Base-by-base conservation (phyloP, 805 yeast genomes). In the Torulaspora franciscae region DNA sequence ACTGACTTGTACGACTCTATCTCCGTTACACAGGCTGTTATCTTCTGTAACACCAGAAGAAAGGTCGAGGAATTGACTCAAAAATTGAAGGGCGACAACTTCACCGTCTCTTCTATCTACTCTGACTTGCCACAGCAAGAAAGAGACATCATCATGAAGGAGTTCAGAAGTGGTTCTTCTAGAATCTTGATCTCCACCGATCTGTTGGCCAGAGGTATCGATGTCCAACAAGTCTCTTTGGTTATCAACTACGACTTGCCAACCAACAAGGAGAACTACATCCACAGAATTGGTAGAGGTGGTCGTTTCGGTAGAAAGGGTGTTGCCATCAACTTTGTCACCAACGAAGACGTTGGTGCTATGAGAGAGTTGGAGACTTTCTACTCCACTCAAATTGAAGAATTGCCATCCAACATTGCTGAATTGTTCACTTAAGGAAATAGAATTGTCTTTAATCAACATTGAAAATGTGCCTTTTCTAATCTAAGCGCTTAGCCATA, bases 281-380 rank as follows among this genome's bases (percentile, higher is more conserved):
- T 91, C 63, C 99, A 91, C 75, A 80, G 99, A 71, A 91, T 91
- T 56, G 99, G 99, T 68, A 83, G 99, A 70, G 89, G 95, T 57
- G 99, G 98, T 54, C 82, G 99, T 67, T 91, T 91, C 74, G 99
- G 99, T 58, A 82, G 99, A 71, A 91, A 90, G 75, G 99, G 96
- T 75, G 95, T 85, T 61, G 97, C 99, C 47, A 87, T 91, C 69
- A 93, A 90, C 76, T 85, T 93, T 59, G 82, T 89, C 61, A 88
- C 97, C 46, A 75, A 73, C 55, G 83, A 82, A 41, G 98, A 93
- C 68, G 76, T 75, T 53, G 77, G 74, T 43, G 79, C 76, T 64
- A 75, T 91, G 74, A 77, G 81, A 65, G 95, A 82, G 55, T 71
- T 85, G 54, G 89, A 84, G 64, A 73, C 72, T 65, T 79, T 79